phyloP scores from a whole-genome alignment of 352 stramenopile genomes.

The Phytophthora pluvialis region DNA sequence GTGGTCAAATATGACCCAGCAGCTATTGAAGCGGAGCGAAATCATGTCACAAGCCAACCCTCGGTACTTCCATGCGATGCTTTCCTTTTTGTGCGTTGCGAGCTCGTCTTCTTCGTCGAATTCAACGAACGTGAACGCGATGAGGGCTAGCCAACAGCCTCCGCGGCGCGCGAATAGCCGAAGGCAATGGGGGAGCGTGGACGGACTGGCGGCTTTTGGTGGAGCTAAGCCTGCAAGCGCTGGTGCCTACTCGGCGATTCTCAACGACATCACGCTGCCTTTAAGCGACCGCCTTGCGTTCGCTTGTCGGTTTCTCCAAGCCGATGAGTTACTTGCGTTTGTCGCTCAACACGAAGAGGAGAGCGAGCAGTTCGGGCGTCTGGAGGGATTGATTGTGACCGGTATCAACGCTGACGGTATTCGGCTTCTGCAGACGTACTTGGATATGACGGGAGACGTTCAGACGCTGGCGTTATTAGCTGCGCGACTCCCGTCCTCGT shows the following conservation, averaged over 20 bases:
- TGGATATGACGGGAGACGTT: conserved; percentile 91
- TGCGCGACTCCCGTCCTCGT: conserved; percentile 61
- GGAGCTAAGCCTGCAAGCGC: conserved; percentile 38
- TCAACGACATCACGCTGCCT: conserved; percentile 87
- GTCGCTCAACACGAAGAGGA: conserved; percentile 79
- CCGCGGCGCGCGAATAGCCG: conserved; percentile 42
- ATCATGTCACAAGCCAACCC: conserved; percentile 65
- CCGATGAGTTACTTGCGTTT: conserved; percentile 85
- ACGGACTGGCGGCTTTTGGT: conserved; percentile 51
- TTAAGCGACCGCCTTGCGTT: conserved; percentile 93
- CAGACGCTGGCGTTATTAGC: conserved; percentile 92
- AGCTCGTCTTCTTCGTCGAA: conserved; percentile 43
- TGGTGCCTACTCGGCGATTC: conserved; percentile 73
- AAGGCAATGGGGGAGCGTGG: conserved; percentile 69
- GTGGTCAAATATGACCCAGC: conserved; percentile 82
- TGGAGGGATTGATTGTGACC: conserved; percentile 93
- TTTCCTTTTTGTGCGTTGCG: conserved; percentile 72
- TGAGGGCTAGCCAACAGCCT: conserved; percentile 39
- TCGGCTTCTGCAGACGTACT: conserved; percentile 90
- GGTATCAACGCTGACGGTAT: conserved; percentile 87
- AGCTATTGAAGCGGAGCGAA: conserved; percentile 79
- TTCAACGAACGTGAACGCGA: conserved; percentile 29
- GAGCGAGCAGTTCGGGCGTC: conserved; percentile 80
- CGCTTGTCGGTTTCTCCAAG: conserved; percentile 90
- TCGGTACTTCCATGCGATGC: conserved; percentile 84